phyloP scores from a whole-genome alignment of 108 stramenopile genomes.

The Pseudonitzschia pungens region DNA sequence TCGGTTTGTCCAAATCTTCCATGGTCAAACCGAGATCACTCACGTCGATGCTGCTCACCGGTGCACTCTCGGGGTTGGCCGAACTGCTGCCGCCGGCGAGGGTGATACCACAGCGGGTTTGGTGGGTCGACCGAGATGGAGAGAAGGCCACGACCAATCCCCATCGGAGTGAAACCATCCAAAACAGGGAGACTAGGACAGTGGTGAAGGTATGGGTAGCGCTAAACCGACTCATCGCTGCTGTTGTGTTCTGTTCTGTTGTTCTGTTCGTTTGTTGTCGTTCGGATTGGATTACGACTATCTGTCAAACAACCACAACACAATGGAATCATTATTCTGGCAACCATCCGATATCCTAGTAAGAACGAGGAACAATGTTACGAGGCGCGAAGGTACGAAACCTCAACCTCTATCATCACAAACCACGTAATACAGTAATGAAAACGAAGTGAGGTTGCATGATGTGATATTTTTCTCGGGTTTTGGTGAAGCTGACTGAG shows the following conservation, averaged over 20 bases:
- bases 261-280: no score
- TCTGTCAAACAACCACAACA: no score
- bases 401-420: no score
- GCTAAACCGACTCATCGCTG: neutral
- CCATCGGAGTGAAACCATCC: neutral
- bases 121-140: neutral
- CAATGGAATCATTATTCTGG: no score
- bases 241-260: neutral
- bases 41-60: conserved; percentile 35
- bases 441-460: no score
- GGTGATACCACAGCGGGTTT: neutral
- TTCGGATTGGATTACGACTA: no score
- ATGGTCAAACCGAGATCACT: conserved; percentile 51
- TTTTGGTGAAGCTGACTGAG: neutral
- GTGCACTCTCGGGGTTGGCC: neutral
- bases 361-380: no score
- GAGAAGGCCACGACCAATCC: neutral
- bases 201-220: neutral
- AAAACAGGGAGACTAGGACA: neutral
- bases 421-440: no score
- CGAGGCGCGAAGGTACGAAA: no score
- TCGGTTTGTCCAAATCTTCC: conserved; percentile 40
- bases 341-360: no score
- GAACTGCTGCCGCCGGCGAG: neutral
- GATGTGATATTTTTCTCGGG: neutral